A percentile compares a stretch with the other conserved stretches of the same genome.
Evolutionary conservation across 352 stramenopile genomes (phyloP).

Genomic region (Globisporangium takayamanum): DNA sequence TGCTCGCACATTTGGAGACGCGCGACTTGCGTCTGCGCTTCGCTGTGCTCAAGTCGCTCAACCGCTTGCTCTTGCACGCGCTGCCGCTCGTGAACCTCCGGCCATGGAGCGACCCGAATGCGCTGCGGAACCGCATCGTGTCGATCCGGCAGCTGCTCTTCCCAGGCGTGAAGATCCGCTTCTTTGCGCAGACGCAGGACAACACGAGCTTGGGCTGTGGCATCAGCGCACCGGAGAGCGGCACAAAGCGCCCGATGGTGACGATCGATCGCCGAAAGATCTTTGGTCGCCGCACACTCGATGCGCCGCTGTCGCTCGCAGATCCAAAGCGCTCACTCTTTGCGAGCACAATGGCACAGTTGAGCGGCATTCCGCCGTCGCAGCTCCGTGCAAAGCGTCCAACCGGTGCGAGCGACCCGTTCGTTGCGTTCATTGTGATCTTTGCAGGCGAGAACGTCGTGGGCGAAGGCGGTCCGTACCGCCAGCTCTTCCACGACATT

Average conservation of each 20-base stretch:
- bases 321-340: conserved; percentile 65
- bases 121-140: conserved; percentile 41
- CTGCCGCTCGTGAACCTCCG: conserved; percentile 66
- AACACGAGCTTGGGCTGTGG: conserved; percentile 54
- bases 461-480: conserved; percentile 69
- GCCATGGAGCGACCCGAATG: conserved; percentile 39
- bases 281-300: conserved; percentile 18
- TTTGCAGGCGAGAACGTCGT: conserved; percentile 79
- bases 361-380: conserved; percentile 37
- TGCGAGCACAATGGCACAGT: conserved; percentile 49
- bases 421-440: conserved; percentile 75
- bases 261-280: conserved; percentile 64
- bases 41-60: conserved; percentile 48
- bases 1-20: conserved; percentile 38
- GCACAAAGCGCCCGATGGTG: conserved; percentile 55
- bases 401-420: conserved; percentile 68
- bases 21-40: conserved; percentile 58
- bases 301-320: conserved; percentile 20
- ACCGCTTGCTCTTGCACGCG: conserved; percentile 39
- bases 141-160: conserved; percentile 65
- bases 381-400: conserved; percentile 62
- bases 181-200: conserved; percentile 65
- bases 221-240: conserved; percentile 28
- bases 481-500: conserved; percentile 78
- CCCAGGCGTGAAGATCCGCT: conserved; percentile 65